These are phyloP conservation scores for Xylaria arbuscula DNA, from an alignment of 2,329 filamentous ascomycete species.

Conservation along the genomic window DNA sequence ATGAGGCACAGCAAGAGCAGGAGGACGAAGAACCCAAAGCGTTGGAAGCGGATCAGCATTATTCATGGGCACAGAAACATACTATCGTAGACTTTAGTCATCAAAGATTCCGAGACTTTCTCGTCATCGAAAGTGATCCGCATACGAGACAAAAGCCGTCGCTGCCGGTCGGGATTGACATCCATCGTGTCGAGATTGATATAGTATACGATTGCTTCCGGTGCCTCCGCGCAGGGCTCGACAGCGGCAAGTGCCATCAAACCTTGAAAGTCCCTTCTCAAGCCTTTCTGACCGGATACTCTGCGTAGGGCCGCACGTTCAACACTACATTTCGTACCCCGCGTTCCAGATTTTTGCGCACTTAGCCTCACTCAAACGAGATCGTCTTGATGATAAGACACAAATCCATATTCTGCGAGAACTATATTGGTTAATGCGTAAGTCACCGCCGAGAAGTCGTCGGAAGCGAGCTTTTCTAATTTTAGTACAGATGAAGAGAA, in stretches of 20 bases:
- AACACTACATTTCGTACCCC: slow-evolving; percentile 13
- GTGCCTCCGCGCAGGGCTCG: slow-evolving; percentile 15
- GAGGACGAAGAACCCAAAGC: background rate
- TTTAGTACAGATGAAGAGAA: slow-evolving; percentile 10
- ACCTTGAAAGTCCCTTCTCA: background rate
- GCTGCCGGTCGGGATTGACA: slow-evolving; percentile 8
- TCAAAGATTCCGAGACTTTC: slow-evolving; percentile 23
- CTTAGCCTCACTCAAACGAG: slow-evolving; percentile 13
- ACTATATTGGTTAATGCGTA: slow-evolving; percentile 23
- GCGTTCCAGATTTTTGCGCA: slow-evolving; percentile 18
- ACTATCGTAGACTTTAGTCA: slow-evolving; percentile 23
- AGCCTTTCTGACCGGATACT: background rate
- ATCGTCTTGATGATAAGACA: slow-evolving; percentile 6
- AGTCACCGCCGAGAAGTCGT: background rate
- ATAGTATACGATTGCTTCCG: slow-evolving; percentile 24
- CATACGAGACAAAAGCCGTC: slow-evolving; percentile 10
- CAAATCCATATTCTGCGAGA: slow-evolving; percentile 16
- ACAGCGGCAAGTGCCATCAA: slow-evolving; percentile 2
- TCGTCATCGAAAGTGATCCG: slow-evolving; percentile 17
- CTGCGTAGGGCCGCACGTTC: background rate
- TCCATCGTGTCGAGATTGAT: slow-evolving; percentile 13
- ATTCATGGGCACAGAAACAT: slow-evolving; percentile 24
- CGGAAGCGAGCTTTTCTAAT: background rate
- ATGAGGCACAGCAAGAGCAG: background rate
- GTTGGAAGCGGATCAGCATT: slow-evolving; percentile 21